A percentile compares a stretch with the other conserved stretches of the same genome.
Evolutionary conservation across 148 eudicot species (phyloP).

Genomic region (Pouteria glomerata): DNA sequence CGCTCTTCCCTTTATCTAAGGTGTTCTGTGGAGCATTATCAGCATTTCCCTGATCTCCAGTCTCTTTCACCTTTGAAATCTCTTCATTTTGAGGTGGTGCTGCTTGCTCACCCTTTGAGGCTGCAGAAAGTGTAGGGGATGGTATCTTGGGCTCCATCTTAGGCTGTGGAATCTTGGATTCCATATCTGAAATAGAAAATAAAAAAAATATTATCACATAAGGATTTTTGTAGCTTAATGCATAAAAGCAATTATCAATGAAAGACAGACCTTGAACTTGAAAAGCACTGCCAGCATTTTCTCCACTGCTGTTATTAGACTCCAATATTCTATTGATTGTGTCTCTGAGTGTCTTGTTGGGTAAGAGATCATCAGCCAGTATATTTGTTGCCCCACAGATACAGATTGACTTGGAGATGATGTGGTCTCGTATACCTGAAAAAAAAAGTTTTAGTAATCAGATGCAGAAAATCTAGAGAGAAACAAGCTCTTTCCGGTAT

Average conservation of each 20-base stretch:
- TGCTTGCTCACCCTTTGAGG: slow-evolving; percentile 59
- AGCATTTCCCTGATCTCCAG: slow-evolving; percentile 21
- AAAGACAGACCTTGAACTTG: slow-evolving; percentile 58
- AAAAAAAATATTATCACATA: background rate
- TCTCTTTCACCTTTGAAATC: slow-evolving; percentile 30
- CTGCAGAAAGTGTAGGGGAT: slow-evolving; percentile 68
- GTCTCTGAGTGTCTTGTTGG: slow-evolving; percentile 76
- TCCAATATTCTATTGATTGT: slow-evolving; percentile 78
- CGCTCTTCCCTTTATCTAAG: slow-evolving; percentile 26
- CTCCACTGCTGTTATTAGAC: slow-evolving; percentile 66
- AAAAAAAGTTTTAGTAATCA: slow-evolving; percentile 3
- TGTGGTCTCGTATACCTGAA: slow-evolving; percentile 81
- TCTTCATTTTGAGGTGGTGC: slow-evolving; percentile 39
- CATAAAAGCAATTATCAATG: background rate
- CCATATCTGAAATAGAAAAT: slow-evolving; percentile 47
- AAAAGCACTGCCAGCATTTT: slow-evolving; percentile 60
- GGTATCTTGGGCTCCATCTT: slow-evolving; percentile 44
- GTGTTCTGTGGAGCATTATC: slow-evolving; percentile 21
- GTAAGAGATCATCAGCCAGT: slow-evolving; percentile 82
- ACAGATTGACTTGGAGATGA: slow-evolving; percentile 73
- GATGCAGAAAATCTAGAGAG: no score
- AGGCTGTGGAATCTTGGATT: slow-evolving; percentile 32
- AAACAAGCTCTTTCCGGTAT: no score
- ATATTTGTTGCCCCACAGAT: slow-evolving; percentile 73
- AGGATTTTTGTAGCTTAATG: background rate